Conservation (phyloP, 2,329 filamentous ascomycete genomes). For the Didymella exigua region DNA sequence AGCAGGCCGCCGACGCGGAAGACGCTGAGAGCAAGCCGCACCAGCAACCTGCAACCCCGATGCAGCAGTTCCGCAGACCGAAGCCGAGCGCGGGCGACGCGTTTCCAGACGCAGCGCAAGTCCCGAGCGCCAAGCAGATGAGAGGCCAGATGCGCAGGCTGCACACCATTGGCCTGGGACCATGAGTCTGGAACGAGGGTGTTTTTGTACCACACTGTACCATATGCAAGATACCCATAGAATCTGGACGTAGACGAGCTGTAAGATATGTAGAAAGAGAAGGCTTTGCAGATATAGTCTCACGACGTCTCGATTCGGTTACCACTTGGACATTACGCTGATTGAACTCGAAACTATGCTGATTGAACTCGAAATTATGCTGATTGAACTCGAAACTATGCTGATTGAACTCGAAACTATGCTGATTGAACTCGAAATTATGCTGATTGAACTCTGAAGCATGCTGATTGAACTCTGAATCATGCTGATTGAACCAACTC, state of each 20-base stretch:
- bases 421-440: not conserved
- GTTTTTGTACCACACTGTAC: not conserved
- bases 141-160: constrained; percentile 30
- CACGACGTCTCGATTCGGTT: not conserved
- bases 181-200: not conserved
- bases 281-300: too few relatives aligned
- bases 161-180: constrained; percentile 34
- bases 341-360: not conserved
- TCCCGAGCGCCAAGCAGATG: constrained; percentile 12
- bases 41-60: constrained; percentile 11
- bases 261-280: constrained; percentile 7
- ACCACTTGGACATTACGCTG: too few relatives aligned
- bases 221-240: constrained; percentile 15
- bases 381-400: not conserved
- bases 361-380: not conserved
- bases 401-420: not conserved
- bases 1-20: not conserved
- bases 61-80: constrained; percentile 25
- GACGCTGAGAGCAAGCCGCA: not conserved
- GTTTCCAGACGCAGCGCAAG: constrained; percentile 27
- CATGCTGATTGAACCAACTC: not conserved
- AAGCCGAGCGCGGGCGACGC: constrained; percentile 31
- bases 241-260: not conserved
- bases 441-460: not conserved
- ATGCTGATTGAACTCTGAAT: not conserved